Evolutionary conservation across 2,329 filamentous ascomycete genomes (phyloP).

Genomic region (Fusarium sp.): DNA sequence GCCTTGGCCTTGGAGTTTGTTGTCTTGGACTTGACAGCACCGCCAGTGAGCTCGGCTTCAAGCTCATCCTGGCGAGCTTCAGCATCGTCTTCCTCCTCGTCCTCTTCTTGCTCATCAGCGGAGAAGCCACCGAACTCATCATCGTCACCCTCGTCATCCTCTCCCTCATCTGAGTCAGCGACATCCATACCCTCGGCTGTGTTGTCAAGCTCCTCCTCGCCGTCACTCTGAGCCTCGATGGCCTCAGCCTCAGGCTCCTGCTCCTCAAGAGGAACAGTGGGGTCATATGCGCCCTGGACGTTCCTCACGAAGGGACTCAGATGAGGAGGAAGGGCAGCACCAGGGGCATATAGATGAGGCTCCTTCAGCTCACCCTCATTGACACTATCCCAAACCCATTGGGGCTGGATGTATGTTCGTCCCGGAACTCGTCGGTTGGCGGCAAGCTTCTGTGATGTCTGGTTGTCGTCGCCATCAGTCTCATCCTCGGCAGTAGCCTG

Average conservation of each 20-base stretch:
- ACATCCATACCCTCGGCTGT: conserved; percentile 64
- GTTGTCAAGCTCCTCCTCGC: conserved; percentile 60
- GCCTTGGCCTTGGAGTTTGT: conserved; percentile 66
- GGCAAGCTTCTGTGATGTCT: conserved; percentile 69
- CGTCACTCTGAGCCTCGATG: conserved; percentile 74
- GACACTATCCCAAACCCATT: conserved; percentile 98
- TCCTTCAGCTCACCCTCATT: conserved; percentile 92
- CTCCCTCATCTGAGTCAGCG: conserved; percentile 60
- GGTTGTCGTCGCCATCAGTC: conserved; percentile 68
- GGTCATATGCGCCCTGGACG: conserved; percentile 90
- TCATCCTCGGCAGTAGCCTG: conserved; percentile 65
- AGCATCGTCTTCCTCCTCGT: conserved; percentile 72
- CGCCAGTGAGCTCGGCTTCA: conserved; percentile 89
- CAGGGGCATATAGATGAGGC: conserved; percentile 89
- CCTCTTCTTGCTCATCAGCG: conserved; percentile 59
- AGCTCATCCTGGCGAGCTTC: conserved; percentile 87
- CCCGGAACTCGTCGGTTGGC: conserved; percentile 85
- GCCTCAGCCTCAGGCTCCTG: conserved; percentile 91
- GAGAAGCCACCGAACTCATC: conserved; percentile 64
- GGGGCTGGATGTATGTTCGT: conserved; percentile 91
- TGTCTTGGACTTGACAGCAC: conserved; percentile 64
- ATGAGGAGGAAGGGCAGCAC: conserved; percentile 90
- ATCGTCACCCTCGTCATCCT: conserved; percentile 62
- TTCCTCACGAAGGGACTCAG: conserved; percentile 95
- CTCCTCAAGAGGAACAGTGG: conserved; percentile 84